A percentile compares a stretch with the other conserved stretches of the same genome.
Evolutionary conservation across 805 yeast species (phyloP).

Genomic region (Wickerhamiella qilinensis): DNA sequence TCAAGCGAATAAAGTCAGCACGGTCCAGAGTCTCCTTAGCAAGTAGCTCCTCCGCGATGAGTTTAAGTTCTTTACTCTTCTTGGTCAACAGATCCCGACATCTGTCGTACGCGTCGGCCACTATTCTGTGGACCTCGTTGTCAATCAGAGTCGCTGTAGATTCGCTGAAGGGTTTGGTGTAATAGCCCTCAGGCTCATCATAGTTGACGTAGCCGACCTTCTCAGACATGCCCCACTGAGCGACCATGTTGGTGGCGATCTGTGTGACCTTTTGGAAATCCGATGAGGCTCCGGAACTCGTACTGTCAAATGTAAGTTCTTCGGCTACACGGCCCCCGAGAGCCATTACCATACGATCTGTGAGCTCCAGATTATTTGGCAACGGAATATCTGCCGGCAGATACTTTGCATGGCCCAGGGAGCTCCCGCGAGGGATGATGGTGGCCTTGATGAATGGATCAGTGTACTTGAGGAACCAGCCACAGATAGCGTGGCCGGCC

Average conservation of each 20-base stretch:
- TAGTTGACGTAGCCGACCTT: conserved; percentile 72
- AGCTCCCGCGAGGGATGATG: conserved; percentile 92
- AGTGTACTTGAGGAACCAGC: conserved; percentile 84
- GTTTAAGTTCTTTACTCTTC: conserved; percentile 58
- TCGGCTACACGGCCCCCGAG: conserved; percentile 95
- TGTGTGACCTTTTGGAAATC: conserved; percentile 92
- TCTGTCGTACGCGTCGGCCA: conserved; percentile 53
- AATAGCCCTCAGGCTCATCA: conserved; percentile 51
- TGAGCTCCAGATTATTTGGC: conserved; percentile 57
- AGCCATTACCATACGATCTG: conserved; percentile 90
- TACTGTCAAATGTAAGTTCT: conserved; percentile 80
- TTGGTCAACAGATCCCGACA: conserved; percentile 57
- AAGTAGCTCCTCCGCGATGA: conserved; percentile 76
- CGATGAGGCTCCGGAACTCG: conserved; percentile 91
- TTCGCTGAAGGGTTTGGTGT: conserved; percentile 80
- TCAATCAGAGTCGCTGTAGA: conserved; percentile 72
- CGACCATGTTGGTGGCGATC: conserved; percentile 88
- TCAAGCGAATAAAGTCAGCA: conserved; percentile 76
- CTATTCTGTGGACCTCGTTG: conserved; percentile 62
- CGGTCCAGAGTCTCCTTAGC: conserved; percentile 81
- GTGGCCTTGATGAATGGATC: conserved; percentile 92
- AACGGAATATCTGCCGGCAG: conserved; percentile 85
- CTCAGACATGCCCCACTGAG: conserved; percentile 78
- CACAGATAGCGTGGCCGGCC: conserved; percentile 98
- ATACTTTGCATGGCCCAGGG: conserved; percentile 94